Evolutionary conservation across 1,284 basidiomycete species (phyloP).

Genomic region (Trametes hirsuta): DNA sequence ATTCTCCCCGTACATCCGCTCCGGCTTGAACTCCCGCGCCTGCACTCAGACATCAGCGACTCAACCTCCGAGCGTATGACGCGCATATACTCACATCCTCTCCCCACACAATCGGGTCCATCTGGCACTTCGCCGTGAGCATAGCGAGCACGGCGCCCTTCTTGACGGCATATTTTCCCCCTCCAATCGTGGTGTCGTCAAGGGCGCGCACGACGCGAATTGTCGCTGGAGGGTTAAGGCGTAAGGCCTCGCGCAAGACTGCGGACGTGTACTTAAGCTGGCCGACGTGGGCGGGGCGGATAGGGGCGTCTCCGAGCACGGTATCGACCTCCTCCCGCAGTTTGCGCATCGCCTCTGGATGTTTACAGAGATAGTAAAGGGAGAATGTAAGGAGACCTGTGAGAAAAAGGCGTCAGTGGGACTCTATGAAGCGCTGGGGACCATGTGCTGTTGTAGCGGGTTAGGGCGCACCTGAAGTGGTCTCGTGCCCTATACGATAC

Average conservation of each 20-base stretch:
- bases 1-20: slow-evolving; percentile 52
- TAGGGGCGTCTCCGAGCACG: slow-evolving; percentile 43
- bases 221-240: slow-evolving; percentile 47
- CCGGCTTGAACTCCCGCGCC: slow-evolving; percentile 45
- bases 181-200: slow-evolving; percentile 43
- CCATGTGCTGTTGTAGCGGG: background rate
- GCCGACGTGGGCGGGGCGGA: slow-evolving; percentile 42
- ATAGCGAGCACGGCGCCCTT: slow-evolving; percentile 38
- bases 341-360: slow-evolving; percentile 46
- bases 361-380: slow-evolving; percentile 49
- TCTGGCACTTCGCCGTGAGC: slow-evolving; percentile 40
- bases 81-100: slow-evolving; percentile 45
- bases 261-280: slow-evolving; percentile 50
- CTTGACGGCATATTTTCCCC: slow-evolving; percentile 47
- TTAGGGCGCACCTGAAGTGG: slow-evolving; percentile 42
- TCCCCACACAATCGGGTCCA: slow-evolving; percentile 52
- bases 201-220: slow-evolving; percentile 38
- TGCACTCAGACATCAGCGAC: slow-evolving; percentile 2
- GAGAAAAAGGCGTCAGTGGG: background rate
- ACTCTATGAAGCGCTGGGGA: background rate
- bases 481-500: slow-evolving; percentile 45
- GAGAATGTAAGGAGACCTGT: slow-evolving; percentile 43
- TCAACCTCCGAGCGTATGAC: background rate
- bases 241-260: slow-evolving; percentile 50
- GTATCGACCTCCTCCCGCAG: slow-evolving; percentile 50